Base-by-base conservation (phyloP, 176 grass and related monocot species). In the Triticum timopheevii region DNA sequence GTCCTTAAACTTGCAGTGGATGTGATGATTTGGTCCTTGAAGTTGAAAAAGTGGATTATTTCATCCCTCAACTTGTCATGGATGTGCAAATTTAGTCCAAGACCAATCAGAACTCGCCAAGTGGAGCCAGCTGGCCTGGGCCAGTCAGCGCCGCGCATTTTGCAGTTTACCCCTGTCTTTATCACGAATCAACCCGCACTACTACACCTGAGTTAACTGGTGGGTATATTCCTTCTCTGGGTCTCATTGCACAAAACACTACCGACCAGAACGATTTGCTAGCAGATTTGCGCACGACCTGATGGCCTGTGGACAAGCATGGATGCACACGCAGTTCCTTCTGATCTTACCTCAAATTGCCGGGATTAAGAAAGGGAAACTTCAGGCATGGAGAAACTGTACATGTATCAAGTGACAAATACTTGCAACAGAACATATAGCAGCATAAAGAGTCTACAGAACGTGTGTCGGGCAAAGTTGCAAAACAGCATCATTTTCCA, bases 401-500 rank as follows among this genome's bases (percentile, higher is more conserved):
- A 49, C 68, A 76, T 77, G 69, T 30, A 84, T 61, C 81, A 76
- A 50, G 4, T 52, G 47, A 36, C 65, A 86, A 59, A 70, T 82
- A 83, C 65, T 68, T 28, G 35, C 66, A 69, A 38, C 22, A 82
- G 39, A 88, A 63, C 82, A 85, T 71, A 82, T 78, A 70, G 36
- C 42, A 83, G 85, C 24, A 79, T 84, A 70, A 69, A 16, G 45
- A 61, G 73, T 89, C 44, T 86, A 90, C 81, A 86, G 83, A 86
- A 71, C 71, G n/a, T n/a, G 24, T 61, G 63, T 86, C 69, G 36
- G 36, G 36, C 39, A 45, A 45, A 91, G 69, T 63, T 69, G 71
- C 50, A 77, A 54, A 87, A 91, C 81, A 85, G 33, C 78, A 78
- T 85, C 70, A 90, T 78, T 85, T 85, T 82, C 52, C 71, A 72